These are phyloP conservation scores for Arxiozyma heterogenica DNA, from an alignment of 1,139 yeast species.

Conservation along the genomic window DNA sequence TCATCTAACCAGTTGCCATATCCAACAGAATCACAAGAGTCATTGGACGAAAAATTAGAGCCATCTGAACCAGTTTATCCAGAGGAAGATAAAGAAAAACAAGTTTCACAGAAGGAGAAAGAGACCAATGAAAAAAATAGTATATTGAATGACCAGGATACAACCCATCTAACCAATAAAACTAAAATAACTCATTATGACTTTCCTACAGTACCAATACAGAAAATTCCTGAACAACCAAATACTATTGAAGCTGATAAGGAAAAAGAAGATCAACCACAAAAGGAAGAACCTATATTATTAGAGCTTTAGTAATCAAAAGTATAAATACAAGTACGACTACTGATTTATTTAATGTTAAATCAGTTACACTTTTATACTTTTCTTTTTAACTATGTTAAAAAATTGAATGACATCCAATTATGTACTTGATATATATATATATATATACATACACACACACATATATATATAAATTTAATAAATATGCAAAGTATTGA, in stretches of 20 bases:
- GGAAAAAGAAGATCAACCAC: constrained; percentile 8
- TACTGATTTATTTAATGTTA: background rate
- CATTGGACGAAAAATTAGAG: constrained; percentile 19
- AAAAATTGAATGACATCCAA: background rate
- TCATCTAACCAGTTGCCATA: constrained; percentile 3
- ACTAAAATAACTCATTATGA: constrained; percentile 31
- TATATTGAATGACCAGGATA: constrained; percentile 5
- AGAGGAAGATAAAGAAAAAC: constrained; percentile 15
- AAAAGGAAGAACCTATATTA: constrained; percentile 27
- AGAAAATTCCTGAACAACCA: constrained; percentile 18
- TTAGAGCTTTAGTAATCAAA: constrained; percentile 27
- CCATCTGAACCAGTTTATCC: constrained; percentile 17
- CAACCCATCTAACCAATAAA: background rate
- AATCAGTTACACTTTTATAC: background rate
- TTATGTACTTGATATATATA: background rate
- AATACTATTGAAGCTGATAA: constrained; percentile 3
- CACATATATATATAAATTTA: background rate
- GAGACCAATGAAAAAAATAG: background rate
- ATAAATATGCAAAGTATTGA: background rate
- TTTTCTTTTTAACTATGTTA: background rate
- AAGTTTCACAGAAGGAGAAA: constrained; percentile 2
- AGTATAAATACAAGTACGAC: background rate
- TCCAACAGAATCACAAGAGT: constrained; percentile 4
- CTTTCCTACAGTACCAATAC: constrained; percentile 35
- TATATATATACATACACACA: background rate